These are phyloP conservation scores for Monilinia polystroma DNA, from an alignment of 2,329 filamentous ascomycete species.

Conservation along the genomic window DNA sequence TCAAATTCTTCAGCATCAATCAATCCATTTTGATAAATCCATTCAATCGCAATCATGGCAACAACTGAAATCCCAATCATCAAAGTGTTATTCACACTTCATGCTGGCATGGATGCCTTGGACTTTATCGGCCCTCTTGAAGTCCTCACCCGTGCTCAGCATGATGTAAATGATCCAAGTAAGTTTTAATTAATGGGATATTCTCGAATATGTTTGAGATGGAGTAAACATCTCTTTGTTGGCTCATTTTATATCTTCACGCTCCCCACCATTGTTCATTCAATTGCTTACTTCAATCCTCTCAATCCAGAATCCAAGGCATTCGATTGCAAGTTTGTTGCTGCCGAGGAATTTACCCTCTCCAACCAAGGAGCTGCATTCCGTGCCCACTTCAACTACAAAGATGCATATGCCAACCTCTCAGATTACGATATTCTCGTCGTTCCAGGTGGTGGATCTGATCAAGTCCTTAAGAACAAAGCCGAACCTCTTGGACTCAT, in stretches of 20 bases:
- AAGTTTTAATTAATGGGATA: constrained; percentile 39
- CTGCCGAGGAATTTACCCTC: constrained; percentile 53
- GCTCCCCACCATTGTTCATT: neutral
- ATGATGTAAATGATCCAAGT: constrained; percentile 52
- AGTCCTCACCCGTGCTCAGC: constrained; percentile 53
- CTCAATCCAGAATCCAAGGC: constrained; percentile 34
- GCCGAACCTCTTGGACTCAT: constrained; percentile 70
- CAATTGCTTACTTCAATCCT: constrained; percentile 1
- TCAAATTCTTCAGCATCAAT: neutral
- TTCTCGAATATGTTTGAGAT: neutral
- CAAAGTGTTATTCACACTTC: constrained; percentile 59
- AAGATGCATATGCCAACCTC: constrained; percentile 68
- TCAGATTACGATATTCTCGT: constrained; percentile 70
- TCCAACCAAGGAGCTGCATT: constrained; percentile 66
- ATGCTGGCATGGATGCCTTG: constrained; percentile 55
- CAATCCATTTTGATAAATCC: neutral
- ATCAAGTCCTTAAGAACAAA: constrained; percentile 64
- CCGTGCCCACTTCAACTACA: constrained; percentile 72
- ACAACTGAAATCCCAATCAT: constrained; percentile 43
- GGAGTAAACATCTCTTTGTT: neutral
- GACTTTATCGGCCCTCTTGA: constrained; percentile 59
- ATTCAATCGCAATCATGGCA: constrained; percentile 37
- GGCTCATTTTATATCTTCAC: neutral
- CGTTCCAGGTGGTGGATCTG: constrained; percentile 66
- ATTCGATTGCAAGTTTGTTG: constrained; percentile 35